Evolutionary conservation across 129 eudicot species (phyloP).

Genomic region (Silybum marianum): DNA sequence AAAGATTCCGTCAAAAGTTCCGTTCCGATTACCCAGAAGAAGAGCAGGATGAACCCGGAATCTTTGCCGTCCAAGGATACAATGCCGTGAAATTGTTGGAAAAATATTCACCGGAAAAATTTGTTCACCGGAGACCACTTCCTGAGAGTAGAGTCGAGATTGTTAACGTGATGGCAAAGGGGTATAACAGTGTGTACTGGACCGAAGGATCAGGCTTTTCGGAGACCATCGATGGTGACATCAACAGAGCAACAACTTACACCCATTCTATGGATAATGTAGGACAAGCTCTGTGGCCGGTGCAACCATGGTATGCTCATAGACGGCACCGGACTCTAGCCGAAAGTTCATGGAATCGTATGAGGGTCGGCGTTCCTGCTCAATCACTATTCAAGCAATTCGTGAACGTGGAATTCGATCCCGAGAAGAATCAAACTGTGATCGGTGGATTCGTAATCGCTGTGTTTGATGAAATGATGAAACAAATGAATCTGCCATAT

Average conservation of each 20-base stretch:
- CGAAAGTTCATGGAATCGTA: slow-evolving; percentile 29
- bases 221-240: slow-evolving; percentile 23
- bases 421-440: slow-evolving; percentile 16
- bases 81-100: slow-evolving; percentile 14
- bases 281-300: slow-evolving; percentile 38
- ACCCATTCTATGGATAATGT: slow-evolving; percentile 22
- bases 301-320: slow-evolving; percentile 39
- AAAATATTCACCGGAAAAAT: slow-evolving; percentile 4
- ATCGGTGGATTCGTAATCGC: slow-evolving; percentile 53
- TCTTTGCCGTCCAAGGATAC: slow-evolving; percentile 28
- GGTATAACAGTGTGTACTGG: slow-evolving; percentile 53
- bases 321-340: slow-evolving; percentile 47
- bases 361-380: slow-evolving; percentile 53
- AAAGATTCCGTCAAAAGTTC: slow-evolving; percentile 16
- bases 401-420: slow-evolving; percentile 40
- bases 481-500: slow-evolving; percentile 45
- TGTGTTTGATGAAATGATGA: slow-evolving; percentile 49
- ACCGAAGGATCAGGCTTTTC: slow-evolving; percentile 52
- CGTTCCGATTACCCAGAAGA: slow-evolving; percentile 30
- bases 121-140: background rate
- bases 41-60: slow-evolving; percentile 32
- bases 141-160: slow-evolving; percentile 28
- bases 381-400: slow-evolving; percentile 47
- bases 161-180: slow-evolving; percentile 48
- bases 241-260: slow-evolving; percentile 10